These are phyloP conservation scores for Cadophora sp. DNA, from an alignment of 2,329 filamentous ascomycete species.

Conservation along the genomic window DNA sequence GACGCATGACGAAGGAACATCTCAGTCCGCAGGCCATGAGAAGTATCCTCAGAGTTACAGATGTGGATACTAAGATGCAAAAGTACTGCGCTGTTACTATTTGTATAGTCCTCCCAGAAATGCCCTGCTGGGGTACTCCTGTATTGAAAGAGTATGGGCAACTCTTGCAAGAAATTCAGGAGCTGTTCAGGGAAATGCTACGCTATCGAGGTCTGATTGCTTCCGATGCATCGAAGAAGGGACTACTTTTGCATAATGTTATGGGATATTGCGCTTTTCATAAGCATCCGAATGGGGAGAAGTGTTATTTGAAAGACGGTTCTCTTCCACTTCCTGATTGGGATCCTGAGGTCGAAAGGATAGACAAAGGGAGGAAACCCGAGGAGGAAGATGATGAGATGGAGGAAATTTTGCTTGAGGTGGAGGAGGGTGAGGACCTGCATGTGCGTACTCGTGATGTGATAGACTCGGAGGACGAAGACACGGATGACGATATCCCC, in stretches of 20 bases:
- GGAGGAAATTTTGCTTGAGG: background rate
- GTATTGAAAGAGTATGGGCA: background rate
- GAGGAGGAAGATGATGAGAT: background rate
- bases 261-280: background rate
- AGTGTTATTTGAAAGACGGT: background rate
- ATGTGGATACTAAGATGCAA: background rate
- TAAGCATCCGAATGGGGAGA: background rate
- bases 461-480: background rate
- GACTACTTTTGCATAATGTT: background rate
- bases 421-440: background rate
- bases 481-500: background rate
- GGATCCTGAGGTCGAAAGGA: background rate
- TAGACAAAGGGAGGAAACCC: background rate
- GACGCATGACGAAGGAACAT: background rate
- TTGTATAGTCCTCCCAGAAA: background rate
- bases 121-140: background rate
- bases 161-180: background rate
- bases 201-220: background rate
- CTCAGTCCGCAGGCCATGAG: background rate
- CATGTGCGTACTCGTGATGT: background rate
- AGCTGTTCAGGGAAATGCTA: background rate
- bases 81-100: background rate
- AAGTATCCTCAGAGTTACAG: background rate
- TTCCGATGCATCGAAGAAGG: too few species aligned
- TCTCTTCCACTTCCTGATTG: background rate